Evolutionary conservation across 2,329 filamentous ascomycete species (phyloP), one percentile per base, ranked within the genome.

Genomic region (Zalaria sp.): DNA sequence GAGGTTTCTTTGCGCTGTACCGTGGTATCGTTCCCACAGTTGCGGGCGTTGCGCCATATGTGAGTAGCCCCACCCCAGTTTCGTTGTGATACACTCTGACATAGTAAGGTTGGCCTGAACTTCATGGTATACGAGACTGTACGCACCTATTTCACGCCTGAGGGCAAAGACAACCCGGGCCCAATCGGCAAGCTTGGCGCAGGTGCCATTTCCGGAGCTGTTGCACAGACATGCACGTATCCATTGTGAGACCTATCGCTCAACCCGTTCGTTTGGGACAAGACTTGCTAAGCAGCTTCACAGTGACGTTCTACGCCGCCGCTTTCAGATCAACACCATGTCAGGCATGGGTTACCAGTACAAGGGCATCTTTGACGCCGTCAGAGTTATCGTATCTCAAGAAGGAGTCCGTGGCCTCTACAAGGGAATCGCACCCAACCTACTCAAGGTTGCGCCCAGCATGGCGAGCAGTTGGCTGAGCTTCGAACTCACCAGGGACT

Each of bases 241-340:
- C 91, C 91, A 47, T 95, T 98, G 83, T 93, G 65, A 73, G 83
- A 39, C 27, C 29, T 11, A 5, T 6, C 32, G 11, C 25, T 8
- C 25, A n/a, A 9, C 5, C 18, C n/a, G 18, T 8, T 37, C 7
- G 7, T 37, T 26, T 34, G 34, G 11, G 40, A 38, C 36, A 41
- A 45, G 10, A 26, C 8, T 8, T 25, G 10, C 37, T 39, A 35
- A 40, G 25, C 39, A 6, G 9, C 5, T 27, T 34, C 3, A 11
- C 42, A 91, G 85, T 58, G 88, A 94, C 58, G 89, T 98, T 2
- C 71, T 98, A 42, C 83, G 91, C 28, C 79, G 91, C 46, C 77
- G 91, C 39, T 98, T 98, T 61, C 91, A 98, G 59, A 91, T 98
- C 66, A 98, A 98, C 64, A 95, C 91, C 41, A 98, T 98, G 91